Base-by-base conservation (phyloP, 1,284 basidiomycete species). In the Somion occarium region DNA sequence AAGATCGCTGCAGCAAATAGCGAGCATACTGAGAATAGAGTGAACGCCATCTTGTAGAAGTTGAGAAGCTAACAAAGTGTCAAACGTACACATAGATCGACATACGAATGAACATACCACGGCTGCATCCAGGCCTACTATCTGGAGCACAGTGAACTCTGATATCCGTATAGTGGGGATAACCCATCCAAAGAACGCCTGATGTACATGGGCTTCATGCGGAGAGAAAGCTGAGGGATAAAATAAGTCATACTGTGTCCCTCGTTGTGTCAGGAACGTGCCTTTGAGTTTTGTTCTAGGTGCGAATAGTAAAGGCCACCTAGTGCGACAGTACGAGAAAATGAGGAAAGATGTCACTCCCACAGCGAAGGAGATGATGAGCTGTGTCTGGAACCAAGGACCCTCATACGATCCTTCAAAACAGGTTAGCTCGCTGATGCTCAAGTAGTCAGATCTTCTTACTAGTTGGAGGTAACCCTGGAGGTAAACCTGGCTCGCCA, bases 21-120 rank as follows among this genome's bases (percentile, higher is more conserved):
- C 1, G 92, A 92, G 64, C 91, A 88, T n/a, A 85, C 69, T 0
- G 86, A 84, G 68, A 98, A 98, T 25, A 98, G 78, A 63, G 88
- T 85, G 68, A 98, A 98, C 0, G 88, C 84, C 80, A 91, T 98
- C 67, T 95, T 94, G 78, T 94, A 89, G 72, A 99, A 99, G 59
- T 86, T 91, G 34, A 99, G 80, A 3, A 98, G 78, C 92, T 95
- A 56, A 37, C 44, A 20, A 24, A 38, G 45, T 15, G 20, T 27
- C 23, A 38, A n/a, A 20, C 34, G 12, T 44, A 54, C 49, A 39
- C n/a, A 38, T n/a, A 2, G 27, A 38, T 48, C 15, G 42, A 27
- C 38, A 39, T 48, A 26, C 7, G 38, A 39, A 34, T 18, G 30
- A 24, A 69, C 77, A 56, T 58, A 85, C 92, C 60, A 98, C 93